phyloP scores from a whole-genome alignment of 768 basidiomycete genomes.

The Lactarius trivialis region DNA sequence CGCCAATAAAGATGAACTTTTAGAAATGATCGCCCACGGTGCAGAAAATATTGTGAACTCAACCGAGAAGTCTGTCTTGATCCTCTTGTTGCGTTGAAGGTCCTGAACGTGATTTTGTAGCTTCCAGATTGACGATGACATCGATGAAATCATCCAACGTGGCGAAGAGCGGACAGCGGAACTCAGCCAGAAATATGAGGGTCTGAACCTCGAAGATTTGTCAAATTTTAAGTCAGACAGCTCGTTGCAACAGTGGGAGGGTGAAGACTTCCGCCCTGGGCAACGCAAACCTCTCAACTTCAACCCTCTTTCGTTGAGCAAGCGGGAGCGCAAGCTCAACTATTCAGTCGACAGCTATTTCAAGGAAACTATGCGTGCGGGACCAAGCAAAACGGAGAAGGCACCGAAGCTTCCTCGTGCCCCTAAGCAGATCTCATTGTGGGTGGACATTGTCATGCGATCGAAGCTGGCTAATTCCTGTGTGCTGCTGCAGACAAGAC shows the following conservation, averaged over 20 bases:
- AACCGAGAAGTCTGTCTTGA: slow-evolving; percentile 51
- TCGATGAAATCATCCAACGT: slow-evolving; percentile 85
- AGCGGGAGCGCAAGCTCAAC: slow-evolving; percentile 89
- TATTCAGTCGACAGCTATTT: slow-evolving; percentile 96
- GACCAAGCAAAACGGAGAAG: slow-evolving; percentile 74
- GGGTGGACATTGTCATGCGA: slow-evolving; percentile 26
- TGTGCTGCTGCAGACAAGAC: slow-evolving; percentile 56
- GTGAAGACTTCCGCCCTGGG: slow-evolving; percentile 81
- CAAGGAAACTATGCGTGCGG: slow-evolving; percentile 81
- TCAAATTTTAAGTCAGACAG: slow-evolving; percentile 96
- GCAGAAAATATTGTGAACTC: slow-evolving; percentile 94
- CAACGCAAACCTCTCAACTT: slow-evolving; percentile 66
- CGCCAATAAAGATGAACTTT: slow-evolving; percentile 88
- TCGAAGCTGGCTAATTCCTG: not conserved
- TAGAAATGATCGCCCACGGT: slow-evolving; percentile 98
- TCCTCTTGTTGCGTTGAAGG: slow-evolving; percentile 7
- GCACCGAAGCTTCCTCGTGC: slow-evolving; percentile 76
- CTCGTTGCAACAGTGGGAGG: slow-evolving; percentile 90
- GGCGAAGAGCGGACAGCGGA: slow-evolving; percentile 89
- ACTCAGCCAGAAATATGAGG: slow-evolving; percentile 88
- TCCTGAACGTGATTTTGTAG: slow-evolving; percentile 34
- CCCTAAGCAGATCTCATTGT: slow-evolving; percentile 85
- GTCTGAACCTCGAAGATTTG: slow-evolving; percentile 87
- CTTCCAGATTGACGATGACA: slow-evolving; percentile 77
- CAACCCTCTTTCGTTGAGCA: slow-evolving; percentile 80